Base-by-base conservation (phyloP, 257 asterid genomes). In the Solanum bulbocastanum region DNA sequence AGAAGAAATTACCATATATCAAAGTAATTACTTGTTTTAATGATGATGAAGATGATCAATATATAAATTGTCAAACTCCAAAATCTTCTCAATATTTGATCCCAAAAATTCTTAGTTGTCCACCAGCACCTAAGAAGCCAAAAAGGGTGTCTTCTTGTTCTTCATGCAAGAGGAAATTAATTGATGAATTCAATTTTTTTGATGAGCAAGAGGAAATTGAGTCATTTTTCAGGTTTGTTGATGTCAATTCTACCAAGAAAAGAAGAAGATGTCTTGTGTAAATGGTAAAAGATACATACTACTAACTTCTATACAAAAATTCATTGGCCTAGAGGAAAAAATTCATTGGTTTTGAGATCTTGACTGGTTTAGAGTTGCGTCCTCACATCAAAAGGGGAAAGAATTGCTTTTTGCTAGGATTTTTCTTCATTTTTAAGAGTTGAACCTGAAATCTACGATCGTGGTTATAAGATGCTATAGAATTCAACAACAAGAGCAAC, bases 71-170 rank as follows among this genome's bases (percentile, higher is more conserved):
- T 69, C 92, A n/a, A 44, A 94, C 97, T 0, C 96, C 97, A 15
- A 91, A 84, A 86, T 92, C 94, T 23, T 89, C 94, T 12, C 79
- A 71, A 39, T 81, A 90, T 87, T 89, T 90, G 93, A 93, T 94
- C 86, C 94, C 98, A 5, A 36, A 89, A 71, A 32, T 81, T 10
- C 40, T 84, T 20, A 86, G 44, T 83, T 94, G 98, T 87, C 98
- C 98, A 46, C 94, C 98, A 52, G 93, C 98, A 85, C 98, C 98
- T 32, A 93, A 42, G 87, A 94, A 93, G 91, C 88, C 87, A 75
- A 87, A 75, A 16, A 88, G 91, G 88, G 75, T 86, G 82, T 44
- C 86, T 56, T 89, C 8, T 52, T 52, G 62, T 27, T 68, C 37
- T 68, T 68, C 91, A 11, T 91, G 95, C 88, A 92, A 89, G 91